Evolutionary conservation across 345 rosid species (phyloP), one percentile per base, ranked within the genome.

Genomic region (Brassica carinata): DNA sequence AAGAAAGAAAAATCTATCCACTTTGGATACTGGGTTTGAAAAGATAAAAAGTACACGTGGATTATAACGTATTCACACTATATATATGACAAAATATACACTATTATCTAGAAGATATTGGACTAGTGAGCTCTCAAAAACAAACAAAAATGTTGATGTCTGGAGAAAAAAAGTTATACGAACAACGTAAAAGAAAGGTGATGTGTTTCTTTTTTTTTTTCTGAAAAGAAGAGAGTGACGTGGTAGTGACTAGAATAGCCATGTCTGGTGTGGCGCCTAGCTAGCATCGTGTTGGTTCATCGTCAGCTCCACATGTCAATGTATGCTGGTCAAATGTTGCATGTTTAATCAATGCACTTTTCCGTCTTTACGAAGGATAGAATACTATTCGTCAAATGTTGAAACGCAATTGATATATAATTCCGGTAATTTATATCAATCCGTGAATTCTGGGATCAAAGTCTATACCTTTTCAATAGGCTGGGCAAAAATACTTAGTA

Each of bases 271-370:
- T 81, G 83, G 83, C 76, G 76, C 83, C 79, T 81, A 75, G 84
- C 76, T 76, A 71, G 74, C 64, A 15, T 72, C 81, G 73, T 72
- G 84, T 81, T 73, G 81, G 74, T 27, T 31, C 81, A 19, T 26
- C 77, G 84, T 81, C 84, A 81, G 72, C 84, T 71, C 81, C 84
- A 81, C 84, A 72, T 81, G 77, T 76, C 81, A 11, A 64, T 31
- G 13, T 7, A 43, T 26, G 55, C 66, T 76, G 77, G 81, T 81
- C 81, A 81, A 70, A 72, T n/a, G 1, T 36, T 4, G 34, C 45
- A 11, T 43, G 33, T 71, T 31, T 26, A 45, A 10, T 69, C n/a
- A 64, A 38, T 77, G 53, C 38, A 72, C 72, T 53, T 72, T 48
- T 71, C 57, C 51, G 31, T 40, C 15, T 69, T 57, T 34, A 8